A percentile compares a stretch with the other conserved stretches of the same genome.
phyloP scores from a whole-genome alignment of 2,329 filamentous ascomycete species.

The Trichothecium roseum region DNA sequence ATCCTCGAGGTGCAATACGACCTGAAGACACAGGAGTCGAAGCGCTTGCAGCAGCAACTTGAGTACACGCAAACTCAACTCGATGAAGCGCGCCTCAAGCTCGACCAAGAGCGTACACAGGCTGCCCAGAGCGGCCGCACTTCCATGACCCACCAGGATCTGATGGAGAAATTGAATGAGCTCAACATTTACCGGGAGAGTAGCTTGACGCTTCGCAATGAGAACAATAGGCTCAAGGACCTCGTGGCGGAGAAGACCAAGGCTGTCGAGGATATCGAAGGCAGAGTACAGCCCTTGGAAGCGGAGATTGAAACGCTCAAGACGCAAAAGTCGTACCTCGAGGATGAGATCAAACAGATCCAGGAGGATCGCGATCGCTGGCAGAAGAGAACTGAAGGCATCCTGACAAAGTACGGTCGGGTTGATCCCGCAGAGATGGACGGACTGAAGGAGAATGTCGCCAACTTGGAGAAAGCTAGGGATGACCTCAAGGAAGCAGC shows the following conservation, averaged over 20 bases:
- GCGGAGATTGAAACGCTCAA: conserved; percentile 72
- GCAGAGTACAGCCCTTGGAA: conserved; percentile 72
- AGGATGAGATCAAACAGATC: conserved; percentile 80
- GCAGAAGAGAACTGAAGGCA: conserved; percentile 93
- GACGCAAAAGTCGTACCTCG: conserved; percentile 67
- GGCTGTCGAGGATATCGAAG: conserved; percentile 64
- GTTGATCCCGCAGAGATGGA: conserved; percentile 92
- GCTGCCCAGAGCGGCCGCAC: conserved; percentile 64
- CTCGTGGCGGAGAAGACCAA: conserved; percentile 65
- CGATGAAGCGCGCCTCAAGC: conserved; percentile 78
- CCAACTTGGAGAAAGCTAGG: conserved; percentile 54
- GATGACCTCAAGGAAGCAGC: conserved; percentile 42
- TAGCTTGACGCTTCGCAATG: conserved; percentile 79
- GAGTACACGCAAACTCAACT: conserved; percentile 80
- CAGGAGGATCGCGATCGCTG: conserved; percentile 88
- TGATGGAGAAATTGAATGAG: conserved; percentile 92
- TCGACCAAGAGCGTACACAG: conserved; percentile 77
- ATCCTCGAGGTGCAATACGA: conserved; percentile 96
- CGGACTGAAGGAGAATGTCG: conserved; percentile 69
- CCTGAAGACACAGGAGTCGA: conserved; percentile 76
- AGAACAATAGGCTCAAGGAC: conserved; percentile 68
- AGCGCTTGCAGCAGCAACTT: conserved; percentile 81
- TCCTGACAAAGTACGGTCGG: conserved; percentile 90
- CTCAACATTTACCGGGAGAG: conserved; percentile 94
- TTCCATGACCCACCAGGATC: conserved; percentile 72